Conservation (phyloP, 2,329 filamentous ascomycete genomes). For the Aspergillus sp. region DNA sequence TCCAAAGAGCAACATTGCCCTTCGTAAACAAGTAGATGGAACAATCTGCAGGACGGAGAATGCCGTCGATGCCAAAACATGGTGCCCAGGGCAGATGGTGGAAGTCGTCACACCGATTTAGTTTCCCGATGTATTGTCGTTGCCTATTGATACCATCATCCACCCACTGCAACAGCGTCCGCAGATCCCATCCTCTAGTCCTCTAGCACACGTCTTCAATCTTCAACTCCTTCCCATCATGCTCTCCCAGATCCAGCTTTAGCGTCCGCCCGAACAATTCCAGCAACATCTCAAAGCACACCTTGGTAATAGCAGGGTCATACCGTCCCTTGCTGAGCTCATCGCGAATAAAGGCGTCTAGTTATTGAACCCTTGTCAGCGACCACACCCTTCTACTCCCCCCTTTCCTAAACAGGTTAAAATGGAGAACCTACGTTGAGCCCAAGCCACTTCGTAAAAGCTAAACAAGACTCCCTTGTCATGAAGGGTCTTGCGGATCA, state of each 20-base stretch:
- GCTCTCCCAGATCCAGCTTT: slow-evolving; percentile 74
- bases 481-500: slow-evolving; percentile 79
- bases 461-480: slow-evolving; percentile 73
- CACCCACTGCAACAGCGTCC: background rate
- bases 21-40: background rate
- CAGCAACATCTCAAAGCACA: slow-evolving; percentile 87
- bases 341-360: slow-evolving; percentile 86
- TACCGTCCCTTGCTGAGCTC: slow-evolving; percentile 93
- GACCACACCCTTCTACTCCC: background rate
- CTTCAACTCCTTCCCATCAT: slow-evolving; percentile 61
- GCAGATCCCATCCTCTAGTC: background rate
- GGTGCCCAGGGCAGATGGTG: background rate
- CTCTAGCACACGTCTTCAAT: slow-evolving; percentile 72
- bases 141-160: background rate
- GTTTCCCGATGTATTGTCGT: background rate
- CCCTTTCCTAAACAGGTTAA: background rate
- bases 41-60: background rate
- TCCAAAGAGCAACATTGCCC: background rate
- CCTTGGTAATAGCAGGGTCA: slow-evolving; percentile 80
- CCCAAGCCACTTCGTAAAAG: slow-evolving; percentile 90
- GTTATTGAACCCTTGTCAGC: background rate
- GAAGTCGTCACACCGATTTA: background rate
- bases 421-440: slow-evolving; percentile 65
- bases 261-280: slow-evolving; percentile 80
- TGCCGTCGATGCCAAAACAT: background rate